Conservation (phyloP, 345 rosid genomes). For the Mercurialis annua region DNA sequence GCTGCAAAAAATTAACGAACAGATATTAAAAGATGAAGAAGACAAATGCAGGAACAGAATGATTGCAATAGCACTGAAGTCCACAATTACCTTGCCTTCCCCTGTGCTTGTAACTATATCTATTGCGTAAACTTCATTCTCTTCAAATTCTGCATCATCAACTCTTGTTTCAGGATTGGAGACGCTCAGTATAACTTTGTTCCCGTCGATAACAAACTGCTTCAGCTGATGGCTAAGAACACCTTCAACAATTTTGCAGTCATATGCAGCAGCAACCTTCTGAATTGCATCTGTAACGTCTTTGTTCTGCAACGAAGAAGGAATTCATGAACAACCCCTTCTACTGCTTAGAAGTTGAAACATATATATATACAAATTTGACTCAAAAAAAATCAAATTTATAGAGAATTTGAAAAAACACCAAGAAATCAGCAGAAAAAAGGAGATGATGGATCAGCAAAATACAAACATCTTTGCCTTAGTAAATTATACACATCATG, state of each 20-base stretch:
- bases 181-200: constrained; percentile 68
- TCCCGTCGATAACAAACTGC: constrained; percentile 84
- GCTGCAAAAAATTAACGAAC: constrained; percentile 46
- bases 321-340: background rate
- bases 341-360: background rate
- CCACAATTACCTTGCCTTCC: constrained; percentile 85
- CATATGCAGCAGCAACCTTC: constrained; percentile 93
- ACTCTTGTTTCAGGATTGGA: constrained; percentile 81
- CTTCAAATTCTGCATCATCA: constrained; percentile 92
- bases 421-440: background rate
- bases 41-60: background rate
- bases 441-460: background rate
- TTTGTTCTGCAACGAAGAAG: constrained; percentile 59
- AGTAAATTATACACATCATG: too few species aligned
- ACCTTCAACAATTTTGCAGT: constrained; percentile 96
- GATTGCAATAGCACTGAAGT: background rate
- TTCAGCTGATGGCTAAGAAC: constrained; percentile 95
- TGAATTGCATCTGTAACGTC: constrained; percentile 96
- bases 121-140: constrained; percentile 87
- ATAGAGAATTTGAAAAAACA: background rate
- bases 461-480: too few species aligned
- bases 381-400: background rate
- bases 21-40: constrained; percentile 3
- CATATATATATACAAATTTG: too few species aligned
- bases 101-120: constrained; percentile 94